Evolutionary conservation across 352 stramenopile genomes (phyloP), one percentile per base, ranked within the genome.

Genomic region (Pythium rishiriense): DNA sequence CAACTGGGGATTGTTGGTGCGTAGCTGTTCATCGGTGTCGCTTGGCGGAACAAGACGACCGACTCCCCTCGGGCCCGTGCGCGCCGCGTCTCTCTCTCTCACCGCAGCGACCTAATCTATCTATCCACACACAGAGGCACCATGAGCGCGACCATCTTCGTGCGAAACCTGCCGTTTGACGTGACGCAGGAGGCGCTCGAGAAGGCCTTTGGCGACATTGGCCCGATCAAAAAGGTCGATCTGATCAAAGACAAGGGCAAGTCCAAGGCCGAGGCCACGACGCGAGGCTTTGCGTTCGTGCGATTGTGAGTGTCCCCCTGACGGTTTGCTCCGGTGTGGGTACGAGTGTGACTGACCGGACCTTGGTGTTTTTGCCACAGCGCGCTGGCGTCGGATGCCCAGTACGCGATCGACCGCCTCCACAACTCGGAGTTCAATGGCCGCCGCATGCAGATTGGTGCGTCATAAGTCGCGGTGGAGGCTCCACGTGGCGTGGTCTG

Each of bases 181-280:
- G 78, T 93, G 52, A 93, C 84, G 58, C 83, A 93, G 73, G 81
- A 93, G 65, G 81, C 90, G 73, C 78, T 95, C 33, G 86, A 95
- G 79, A 70, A 88, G 46, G 68, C 91, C 43, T 95, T 95, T 66
- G 78, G 86, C 50, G 81, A 93, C 42, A 76, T 95, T 33, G 86
- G 86, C 5, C 86, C 86, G 29, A 81, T 93, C 31, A 90, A 83
- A 67, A 93, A 95, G 74, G 88, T 95, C 52, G 83, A 91, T 75
- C 71, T 95, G 52, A 95, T 95, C 70, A 95, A 95, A 63, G 82
- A 95, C 65, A 95, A 95, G 74, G 86, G 86, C 73, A 91, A 90
- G 60, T 70, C 70, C 54, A 93, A 92, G 76, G 82, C 70, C 66
- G 84, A 93, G 55, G 85, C 81, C 69, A 77, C 87, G 56, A 93